phyloP scores from a whole-genome alignment of 139 green algal genomes.

The Tetraselmis striata region DNA sequence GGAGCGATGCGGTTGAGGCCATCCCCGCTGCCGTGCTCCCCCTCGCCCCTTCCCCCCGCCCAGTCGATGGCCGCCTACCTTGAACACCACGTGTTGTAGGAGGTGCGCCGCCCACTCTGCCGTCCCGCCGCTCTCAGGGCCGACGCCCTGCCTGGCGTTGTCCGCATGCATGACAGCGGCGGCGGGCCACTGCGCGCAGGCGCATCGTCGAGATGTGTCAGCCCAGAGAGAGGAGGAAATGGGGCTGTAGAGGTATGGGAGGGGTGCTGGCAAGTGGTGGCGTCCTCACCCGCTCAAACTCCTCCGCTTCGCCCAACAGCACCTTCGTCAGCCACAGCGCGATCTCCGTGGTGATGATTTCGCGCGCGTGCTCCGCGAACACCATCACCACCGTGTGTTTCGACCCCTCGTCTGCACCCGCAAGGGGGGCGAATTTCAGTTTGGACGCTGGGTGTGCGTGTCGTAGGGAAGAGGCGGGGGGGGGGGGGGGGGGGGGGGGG shows the following conservation, averaged over 20 bases:
- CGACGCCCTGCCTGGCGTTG: not conserved
- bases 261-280: too few relatives aligned
- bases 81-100: slow-evolving; percentile 27
- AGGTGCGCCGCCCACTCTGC: slow-evolving; percentile 21
- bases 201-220: too few relatives aligned
- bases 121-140: not conserved
- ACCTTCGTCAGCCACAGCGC: slow-evolving; percentile 35
- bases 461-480: not conserved
- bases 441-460: not conserved
- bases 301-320: slow-evolving; percentile 29
- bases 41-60: slow-evolving; percentile 9
- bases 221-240: too few relatives aligned
- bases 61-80: slow-evolving; percentile 12
- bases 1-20: too few relatives aligned
- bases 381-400: slow-evolving; percentile 32
- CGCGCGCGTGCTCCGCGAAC: slow-evolving; percentile 52
- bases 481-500: not conserved
- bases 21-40: not conserved
- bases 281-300: slow-evolving; percentile 8
- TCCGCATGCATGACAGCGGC: not conserved
- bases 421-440: not conserved
- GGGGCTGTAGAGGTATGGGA: too few relatives aligned
- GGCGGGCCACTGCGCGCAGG: not conserved
- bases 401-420: not conserved
- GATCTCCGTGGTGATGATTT: slow-evolving; percentile 55